These are phyloP conservation scores for Obba rivulosa DNA, from an alignment of 768 basidiomycete genomes.

Conservation along the genomic window DNA sequence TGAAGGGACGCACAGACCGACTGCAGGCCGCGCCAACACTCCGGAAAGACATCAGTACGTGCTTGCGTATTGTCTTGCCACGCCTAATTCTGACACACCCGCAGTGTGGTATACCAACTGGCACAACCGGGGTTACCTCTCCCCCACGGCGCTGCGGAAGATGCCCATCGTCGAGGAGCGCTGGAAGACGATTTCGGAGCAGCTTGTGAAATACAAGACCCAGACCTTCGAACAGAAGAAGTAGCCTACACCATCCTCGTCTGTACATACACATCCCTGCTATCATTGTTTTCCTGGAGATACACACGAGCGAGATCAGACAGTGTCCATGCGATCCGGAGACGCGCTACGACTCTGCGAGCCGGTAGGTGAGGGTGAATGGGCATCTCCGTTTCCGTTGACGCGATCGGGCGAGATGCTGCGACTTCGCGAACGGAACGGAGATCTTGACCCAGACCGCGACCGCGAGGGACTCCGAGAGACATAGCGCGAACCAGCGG, in stretches of 20 bases:
- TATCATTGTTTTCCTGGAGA: slow-evolving; percentile 18
- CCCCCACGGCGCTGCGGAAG: slow-evolving; percentile 48
- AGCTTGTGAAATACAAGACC: slow-evolving; percentile 50
- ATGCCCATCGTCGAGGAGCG: slow-evolving; percentile 66
- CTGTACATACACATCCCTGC: too few species aligned
- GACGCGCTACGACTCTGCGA: slow-evolving; percentile 35
- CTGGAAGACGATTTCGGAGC: slow-evolving; percentile 59
- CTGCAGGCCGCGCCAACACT: slow-evolving; percentile 78
- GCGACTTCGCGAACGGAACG: slow-evolving; percentile 49
- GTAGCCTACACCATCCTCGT: slow-evolving; percentile 19
- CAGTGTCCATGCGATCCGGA: slow-evolving; percentile 6
- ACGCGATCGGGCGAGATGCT: slow-evolving; percentile 49
- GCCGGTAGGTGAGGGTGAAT: slow-evolving; percentile 13
- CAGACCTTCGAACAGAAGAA: slow-evolving; percentile 34
- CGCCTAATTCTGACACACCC: background rate
- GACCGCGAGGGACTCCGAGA: slow-evolving; percentile 64
- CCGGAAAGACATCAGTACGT: slow-evolving; percentile 34
- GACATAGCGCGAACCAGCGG: slow-evolving; percentile 51
- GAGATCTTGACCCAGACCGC: slow-evolving; percentile 30
- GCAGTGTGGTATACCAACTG: slow-evolving; percentile 76
- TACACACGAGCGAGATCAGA: slow-evolving; percentile 21
- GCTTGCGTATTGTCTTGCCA: background rate
- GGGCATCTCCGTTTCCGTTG: slow-evolving; percentile 7
- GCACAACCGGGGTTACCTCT: slow-evolving; percentile 72
- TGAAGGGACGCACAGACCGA: slow-evolving; percentile 68